Evolutionary conservation across 1,139 yeast species (phyloP), one percentile per base, ranked within the genome.

Genomic region (Blastobotrys capitulatus): DNA sequence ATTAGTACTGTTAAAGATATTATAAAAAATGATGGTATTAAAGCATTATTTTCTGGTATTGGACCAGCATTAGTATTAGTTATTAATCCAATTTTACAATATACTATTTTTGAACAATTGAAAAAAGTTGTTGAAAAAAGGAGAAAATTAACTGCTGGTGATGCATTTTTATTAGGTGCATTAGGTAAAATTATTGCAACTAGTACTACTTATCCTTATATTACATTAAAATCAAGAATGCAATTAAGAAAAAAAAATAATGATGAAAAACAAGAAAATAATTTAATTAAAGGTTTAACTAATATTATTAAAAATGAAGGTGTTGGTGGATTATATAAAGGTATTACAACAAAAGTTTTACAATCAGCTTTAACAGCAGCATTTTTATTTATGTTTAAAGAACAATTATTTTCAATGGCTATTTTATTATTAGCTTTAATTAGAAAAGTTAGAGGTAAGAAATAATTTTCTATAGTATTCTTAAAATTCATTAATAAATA

Each of bases 301-400:
- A 70, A 77, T 56, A 86, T 95, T 0, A 76, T 79, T 53, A 56
- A 56, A 2, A 71, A 76, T 27, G 97, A 88, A 62, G 97, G 97
- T 0, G 51, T 86, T 2, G 48, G 70, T 44, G 86, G 87, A 2
- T 76, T 82, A 49, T 82, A 79, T 58, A 66, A 78, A 53, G 75
- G 97, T 0, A 76, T 90, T 57, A 72, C 78, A 46, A 82, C 90
- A 48, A 90, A 90, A 70, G 75, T 90, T 54, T 65, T 83, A 31
- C 97, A 90, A 69, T 82, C 92, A 50, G 88, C 90, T 48, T 66
- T 84, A 52, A 87, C 95, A 40, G 94, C 96, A 6, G 97, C 96
- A 1, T 86, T 90, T 62, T 75, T 90, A 60, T 90, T 90, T 66
- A 86, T 83, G 67, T 89, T 90, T 70, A 90, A 90, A 71, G 97